Evolutionary conservation across 306 rosid species (phyloP).

Genomic region (Cicer cuneatum): DNA sequence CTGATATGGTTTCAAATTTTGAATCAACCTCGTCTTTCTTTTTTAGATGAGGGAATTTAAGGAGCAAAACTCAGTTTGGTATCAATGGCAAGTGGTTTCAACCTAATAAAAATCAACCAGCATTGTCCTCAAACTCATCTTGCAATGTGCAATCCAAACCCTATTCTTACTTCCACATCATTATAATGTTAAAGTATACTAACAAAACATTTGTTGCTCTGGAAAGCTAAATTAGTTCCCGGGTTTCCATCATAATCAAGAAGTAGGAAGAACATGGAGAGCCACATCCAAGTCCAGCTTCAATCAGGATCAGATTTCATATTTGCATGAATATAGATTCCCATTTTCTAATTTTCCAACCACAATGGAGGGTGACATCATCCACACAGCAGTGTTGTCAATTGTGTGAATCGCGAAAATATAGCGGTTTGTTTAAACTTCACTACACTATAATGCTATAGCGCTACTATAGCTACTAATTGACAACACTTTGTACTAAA

Average conservation of each 20-base stretch:
- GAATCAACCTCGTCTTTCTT: background rate
- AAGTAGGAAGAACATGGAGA: slow-evolving; percentile 14
- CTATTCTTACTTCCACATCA: slow-evolving; percentile 9
- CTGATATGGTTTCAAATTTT: background rate
- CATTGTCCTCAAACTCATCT: background rate
- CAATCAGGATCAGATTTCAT: background rate
- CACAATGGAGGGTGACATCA: background rate
- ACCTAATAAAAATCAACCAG: slow-evolving; percentile 9
- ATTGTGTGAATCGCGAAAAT: no score
- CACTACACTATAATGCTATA: no score
- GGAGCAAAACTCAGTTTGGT: background rate
- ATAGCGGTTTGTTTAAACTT: no score
- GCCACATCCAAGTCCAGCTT: background rate
- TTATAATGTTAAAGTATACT: slow-evolving; percentile 19
- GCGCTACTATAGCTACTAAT: no score
- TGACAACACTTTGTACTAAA: no score
- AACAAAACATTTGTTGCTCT: slow-evolving; percentile 9
- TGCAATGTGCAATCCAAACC: background rate
- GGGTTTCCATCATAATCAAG: slow-evolving; percentile 20
- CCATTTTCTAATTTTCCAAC: background rate
- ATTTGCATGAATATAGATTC: slow-evolving; percentile 4
- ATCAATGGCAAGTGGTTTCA: slow-evolving; percentile 20
- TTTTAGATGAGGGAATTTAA: background rate
- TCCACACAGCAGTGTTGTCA: background rate
- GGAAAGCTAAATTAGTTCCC: slow-evolving; percentile 24